These are phyloP conservation scores for Ustilago bromivora DNA, from an alignment of 1,284 basidiomycete species.

Conservation along the genomic window DNA sequence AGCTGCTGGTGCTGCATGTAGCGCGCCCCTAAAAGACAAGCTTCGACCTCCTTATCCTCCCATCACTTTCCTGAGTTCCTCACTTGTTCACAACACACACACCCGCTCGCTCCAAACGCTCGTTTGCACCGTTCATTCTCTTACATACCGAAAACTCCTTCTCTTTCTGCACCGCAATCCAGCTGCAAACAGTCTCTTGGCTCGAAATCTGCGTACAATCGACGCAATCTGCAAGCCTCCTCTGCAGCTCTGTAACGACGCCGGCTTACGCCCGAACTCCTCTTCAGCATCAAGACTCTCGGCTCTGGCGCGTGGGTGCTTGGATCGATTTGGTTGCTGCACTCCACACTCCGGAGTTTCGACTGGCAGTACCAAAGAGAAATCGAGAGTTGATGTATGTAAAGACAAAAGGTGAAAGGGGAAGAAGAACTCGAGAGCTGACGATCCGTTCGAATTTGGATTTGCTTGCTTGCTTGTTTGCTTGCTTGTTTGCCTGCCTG, in stretches of 20 bases:
- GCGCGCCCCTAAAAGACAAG: slow-evolving; percentile 7
- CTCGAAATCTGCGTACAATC: background rate
- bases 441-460: background rate
- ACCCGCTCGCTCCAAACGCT: background rate
- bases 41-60: background rate
- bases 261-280: background rate
- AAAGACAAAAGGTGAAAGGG: background rate
- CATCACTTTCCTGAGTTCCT: background rate
- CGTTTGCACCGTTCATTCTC: background rate
- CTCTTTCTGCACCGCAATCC: background rate
- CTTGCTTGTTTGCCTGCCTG: background rate
- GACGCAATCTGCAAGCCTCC: background rate
- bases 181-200: background rate
- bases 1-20: background rate
- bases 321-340: background rate
- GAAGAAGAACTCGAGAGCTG: background rate
- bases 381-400: background rate
- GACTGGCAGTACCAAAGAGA: background rate
- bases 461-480: background rate
- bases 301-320: background rate
- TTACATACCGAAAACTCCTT: background rate
- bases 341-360: background rate
- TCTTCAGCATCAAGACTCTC: background rate
- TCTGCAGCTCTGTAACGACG: background rate
- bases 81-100: background rate